Conservation (phyloP, 306 rosid species). For the Sindora glabra region DNA sequence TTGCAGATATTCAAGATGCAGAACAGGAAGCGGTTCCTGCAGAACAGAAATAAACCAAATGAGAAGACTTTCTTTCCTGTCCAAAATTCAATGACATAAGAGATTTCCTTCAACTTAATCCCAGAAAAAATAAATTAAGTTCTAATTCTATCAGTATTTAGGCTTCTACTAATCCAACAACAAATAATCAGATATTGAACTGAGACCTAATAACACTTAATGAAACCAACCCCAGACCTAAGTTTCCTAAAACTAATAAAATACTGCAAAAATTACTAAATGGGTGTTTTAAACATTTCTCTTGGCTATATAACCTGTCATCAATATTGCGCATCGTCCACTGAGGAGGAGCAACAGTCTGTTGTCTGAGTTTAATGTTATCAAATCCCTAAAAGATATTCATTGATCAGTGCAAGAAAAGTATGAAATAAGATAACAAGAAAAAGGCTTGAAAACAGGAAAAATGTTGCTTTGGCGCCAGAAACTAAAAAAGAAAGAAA, state of each 20-base stretch:
- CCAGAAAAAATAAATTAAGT: too few relatives aligned
- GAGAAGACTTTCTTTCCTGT: slow-evolving; percentile 8
- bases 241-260: too few relatives aligned
- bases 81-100: background rate
- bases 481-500: background rate
- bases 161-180: too few relatives aligned
- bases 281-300: background rate
- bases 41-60: slow-evolving; percentile 12
- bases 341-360: slow-evolving; percentile 85
- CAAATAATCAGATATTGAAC: too few relatives aligned
- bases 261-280: too few relatives aligned
- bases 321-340: slow-evolving; percentile 96
- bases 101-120: too few relatives aligned
- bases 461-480: slow-evolving; percentile 9
- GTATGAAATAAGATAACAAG: background rate
- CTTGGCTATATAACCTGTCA: slow-evolving; percentile 61
- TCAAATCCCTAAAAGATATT: slow-evolving; percentile 74
- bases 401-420: slow-evolving; percentile 10
- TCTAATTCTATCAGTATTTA: too few relatives aligned
- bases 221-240: too few relatives aligned
- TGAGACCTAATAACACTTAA: too few relatives aligned
- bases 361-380: slow-evolving; percentile 83
- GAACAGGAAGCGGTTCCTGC: slow-evolving; percentile 81
- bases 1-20: slow-evolving; percentile 75
- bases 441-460: slow-evolving; percentile 3